Percentiles rank a stretch among this genome's conserved stretches.
Conservation (phyloP, 1,139 yeast species). For the Taphrina pruni region DNA sequence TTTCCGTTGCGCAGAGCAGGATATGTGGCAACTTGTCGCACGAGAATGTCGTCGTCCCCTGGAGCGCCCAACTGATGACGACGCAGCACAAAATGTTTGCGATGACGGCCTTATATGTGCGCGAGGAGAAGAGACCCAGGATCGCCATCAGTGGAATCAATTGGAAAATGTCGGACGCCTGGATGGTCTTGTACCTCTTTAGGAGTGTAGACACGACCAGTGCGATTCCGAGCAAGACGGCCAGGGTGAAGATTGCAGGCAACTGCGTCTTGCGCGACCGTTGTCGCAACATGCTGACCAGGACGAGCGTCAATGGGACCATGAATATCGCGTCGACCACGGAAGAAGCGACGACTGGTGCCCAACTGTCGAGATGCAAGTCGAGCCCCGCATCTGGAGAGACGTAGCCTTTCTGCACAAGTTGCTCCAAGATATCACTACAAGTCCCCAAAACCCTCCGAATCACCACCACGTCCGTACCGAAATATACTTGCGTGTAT, state of each 20-base stretch:
- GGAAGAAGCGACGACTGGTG: constrained; percentile 10
- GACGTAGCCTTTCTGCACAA: neutral
- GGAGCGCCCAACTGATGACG: neutral
- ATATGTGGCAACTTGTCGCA: constrained; percentile 17
- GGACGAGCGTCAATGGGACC: constrained; percentile 7
- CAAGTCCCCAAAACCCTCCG: neutral
- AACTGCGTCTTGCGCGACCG: constrained; percentile 19
- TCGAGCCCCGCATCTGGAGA: neutral
- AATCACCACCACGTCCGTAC: neutral
- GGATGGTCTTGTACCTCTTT: neutral
- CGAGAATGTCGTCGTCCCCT: constrained; percentile 1
- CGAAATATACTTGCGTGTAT: neutral
- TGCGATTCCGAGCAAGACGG: neutral
- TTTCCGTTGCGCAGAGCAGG: constrained; percentile 2
- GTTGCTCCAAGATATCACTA: neutral
- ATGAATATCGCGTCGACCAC: constrained; percentile 1
- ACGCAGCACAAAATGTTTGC: neutral
- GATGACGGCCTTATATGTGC: neutral
- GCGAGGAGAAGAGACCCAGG: neutral
- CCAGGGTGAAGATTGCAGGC: constrained; percentile 1
- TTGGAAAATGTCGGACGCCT: constrained; percentile 14
- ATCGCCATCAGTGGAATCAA: neutral
- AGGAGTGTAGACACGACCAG: neutral
- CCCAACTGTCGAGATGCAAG: neutral
- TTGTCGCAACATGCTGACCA: constrained; percentile 18